Base-by-base conservation (phyloP, 2,329 filamentous ascomycete genomes). In the Verticillium albo-atrum region DNA sequence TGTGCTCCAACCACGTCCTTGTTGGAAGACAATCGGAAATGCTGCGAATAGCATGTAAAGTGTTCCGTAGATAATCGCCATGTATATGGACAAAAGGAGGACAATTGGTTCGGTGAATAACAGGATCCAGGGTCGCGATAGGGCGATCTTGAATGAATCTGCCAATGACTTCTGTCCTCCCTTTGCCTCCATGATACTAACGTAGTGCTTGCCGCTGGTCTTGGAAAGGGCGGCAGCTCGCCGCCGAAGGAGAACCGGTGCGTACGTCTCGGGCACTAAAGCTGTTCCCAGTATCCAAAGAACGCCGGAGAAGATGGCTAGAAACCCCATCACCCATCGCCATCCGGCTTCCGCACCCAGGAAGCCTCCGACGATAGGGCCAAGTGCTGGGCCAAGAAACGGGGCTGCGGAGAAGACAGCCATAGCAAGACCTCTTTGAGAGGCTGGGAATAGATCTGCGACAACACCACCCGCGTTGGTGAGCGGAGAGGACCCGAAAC, bases 81-180 rank as follows among this genome's bases (percentile, higher is more conserved):
- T 83, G 75, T 90, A 91, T 27, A 90, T 76, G 37, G 82, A 83
- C 3, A 87, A 76, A 4, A 90, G 73, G 12, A 88, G 70, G 27
- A 91, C 88, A 66, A 91, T 91, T 2, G 89, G 89, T 68, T 91
- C 89, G 59, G 76, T 75, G 76, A 91, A 88, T 7, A 91, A 79
- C 57, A 91, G 79, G 53, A 88, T 76, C 86, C 88, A 89, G 1
- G 89, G 89, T 3, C 89, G 80, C 55, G 17, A 80, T 77, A 57
- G 72, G 0, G 66, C 66, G 9, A 23, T 52, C 57, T 60, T 64
- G 5, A 86, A 64, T 74, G 84, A 82, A 32, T 82, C 84, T 7
- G 82, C 20, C 3, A 65, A 32, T 0, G 63, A 62, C 17, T 58
- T 65, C 34, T 58, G 62, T 7, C 59, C 34, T 81, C 77, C 63